Conservation (phyloP, 2,329 filamentous ascomycete genomes). For the Monosporascus cannonballus region DNA sequence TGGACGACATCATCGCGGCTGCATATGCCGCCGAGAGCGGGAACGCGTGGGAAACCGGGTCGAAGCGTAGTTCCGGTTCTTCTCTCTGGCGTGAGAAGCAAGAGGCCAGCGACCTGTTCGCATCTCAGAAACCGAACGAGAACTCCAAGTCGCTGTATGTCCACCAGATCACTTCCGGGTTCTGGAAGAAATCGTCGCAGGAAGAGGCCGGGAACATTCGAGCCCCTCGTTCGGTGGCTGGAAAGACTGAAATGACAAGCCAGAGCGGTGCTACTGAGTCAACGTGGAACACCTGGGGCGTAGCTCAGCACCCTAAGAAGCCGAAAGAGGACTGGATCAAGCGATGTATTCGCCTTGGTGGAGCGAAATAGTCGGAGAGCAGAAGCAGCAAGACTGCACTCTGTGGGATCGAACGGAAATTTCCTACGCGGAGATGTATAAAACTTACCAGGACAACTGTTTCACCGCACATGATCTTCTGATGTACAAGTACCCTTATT, state of each 20-base stretch:
- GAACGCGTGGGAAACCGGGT: conserved; percentile 4
- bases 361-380: conserved; percentile 3
- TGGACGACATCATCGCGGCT: conserved; percentile 15
- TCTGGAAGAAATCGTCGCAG: background rate
- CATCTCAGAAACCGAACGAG: background rate
- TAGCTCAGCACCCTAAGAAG: conserved; percentile 7
- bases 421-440: too few species aligned
- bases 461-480: too few species aligned
- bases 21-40: conserved; percentile 15
- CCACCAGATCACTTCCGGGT: background rate
- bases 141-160: background rate
- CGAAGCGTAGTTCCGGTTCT: background rate
- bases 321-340: conserved; percentile 12
- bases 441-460: too few species aligned
- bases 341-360: conserved; percentile 10
- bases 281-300: conserved; percentile 17
- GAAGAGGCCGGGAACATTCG: too few species aligned
- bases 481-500: too few species aligned
- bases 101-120: background rate
- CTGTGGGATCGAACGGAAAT: background rate
- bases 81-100: background rate
- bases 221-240: conserved; percentile 10
- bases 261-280: conserved; percentile 8
- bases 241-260: conserved; percentile 8
- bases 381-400: background rate